A percentile compares a stretch with the other conserved stretches of the same genome.
Evolutionary conservation across 306 rosid species (phyloP).

Genomic region (Leucaena leucocephala): DNA sequence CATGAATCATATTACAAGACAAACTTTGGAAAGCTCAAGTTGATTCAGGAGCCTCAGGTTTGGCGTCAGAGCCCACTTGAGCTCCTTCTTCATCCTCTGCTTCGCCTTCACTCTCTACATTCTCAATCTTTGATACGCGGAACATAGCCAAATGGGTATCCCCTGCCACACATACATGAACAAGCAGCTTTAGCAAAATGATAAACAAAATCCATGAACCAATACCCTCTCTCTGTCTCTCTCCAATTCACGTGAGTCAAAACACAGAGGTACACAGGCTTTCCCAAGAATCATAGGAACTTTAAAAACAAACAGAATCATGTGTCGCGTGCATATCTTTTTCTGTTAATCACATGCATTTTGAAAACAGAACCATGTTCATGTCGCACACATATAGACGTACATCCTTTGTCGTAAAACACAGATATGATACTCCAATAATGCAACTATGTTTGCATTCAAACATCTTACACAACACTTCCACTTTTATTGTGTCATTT

Average conservation of each 20-base stretch:
- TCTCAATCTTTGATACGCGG: conserved; percentile 64
- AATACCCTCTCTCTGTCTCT: too few species aligned
- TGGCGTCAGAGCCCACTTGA: conserved; percentile 32
- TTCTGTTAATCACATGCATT: background rate
- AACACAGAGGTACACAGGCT: background rate
- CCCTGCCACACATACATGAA: conserved; percentile 47
- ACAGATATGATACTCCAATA: background rate
- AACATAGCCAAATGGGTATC: conserved; percentile 84
- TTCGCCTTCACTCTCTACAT: conserved; percentile 42
- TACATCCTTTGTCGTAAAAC: background rate
- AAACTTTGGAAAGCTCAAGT: conserved; percentile 32
- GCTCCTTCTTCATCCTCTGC: conserved; percentile 35
- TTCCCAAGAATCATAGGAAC: background rate
- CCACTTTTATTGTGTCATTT: too few species aligned
- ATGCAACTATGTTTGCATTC: background rate
- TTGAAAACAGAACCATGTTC: conserved; percentile 4
- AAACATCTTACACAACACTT: background rate
- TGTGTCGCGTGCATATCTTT: background rate
- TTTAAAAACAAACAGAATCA: background rate
- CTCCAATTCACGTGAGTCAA: background rate
- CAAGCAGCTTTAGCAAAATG: background rate
- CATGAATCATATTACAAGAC: conserved; percentile 20
- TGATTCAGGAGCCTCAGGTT: conserved; percentile 39
- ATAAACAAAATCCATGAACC: background rate
- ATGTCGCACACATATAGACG: background rate